Base-by-base conservation (phyloP, 208 protist species). In the Strigomonas oncopelti region DNA sequence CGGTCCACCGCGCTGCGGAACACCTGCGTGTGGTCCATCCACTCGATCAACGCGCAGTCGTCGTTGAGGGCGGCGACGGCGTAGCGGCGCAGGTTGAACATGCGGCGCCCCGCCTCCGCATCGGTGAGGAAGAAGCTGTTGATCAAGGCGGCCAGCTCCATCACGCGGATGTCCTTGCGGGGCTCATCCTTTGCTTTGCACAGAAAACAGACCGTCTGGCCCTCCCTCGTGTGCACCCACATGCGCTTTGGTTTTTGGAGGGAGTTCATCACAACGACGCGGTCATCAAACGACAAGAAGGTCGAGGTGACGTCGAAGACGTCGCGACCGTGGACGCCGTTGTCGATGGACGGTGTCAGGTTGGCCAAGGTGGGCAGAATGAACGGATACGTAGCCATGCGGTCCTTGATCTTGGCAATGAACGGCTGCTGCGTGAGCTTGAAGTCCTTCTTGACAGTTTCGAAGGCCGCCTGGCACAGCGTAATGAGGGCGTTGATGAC, bases 91-190 rank as follows among this genome's bases (percentile, higher is more conserved):
- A 98, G 75, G 11, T 74, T 72, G 61, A 97, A 94, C 32, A 80
- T 75, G 54, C 89, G 85, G 20, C 91, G 84, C n/a, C 92, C 72
- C 16, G 91, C 84, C 51, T 93, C 81, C 1, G 80, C 61, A 59
- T 98, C 85, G 27, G 79, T 79, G 46, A 84, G 78, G 20, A 98
- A 93, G 46, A 98, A 85, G 7, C 74, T 88, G 66, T 98, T 99
- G 77, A 99, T 95, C 24, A 98, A 65, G 11, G 82, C 81, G 7
- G 87, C 93, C 56, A 98, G 81, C 75, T 99, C 96, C 95, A 98
- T 98, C 83, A 98, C 97, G 31, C 97, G 87, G 54, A 92, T 95
- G 72, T 99, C 97, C 72, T 98, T 98, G 20, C 93, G 85, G 11
- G 92, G 88, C 66, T 98, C 95, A 75, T 98, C 96, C 66, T 93